Base-by-base conservation (phyloP, 345 rosid species). In the Eucalyptus caleyi region DNA sequence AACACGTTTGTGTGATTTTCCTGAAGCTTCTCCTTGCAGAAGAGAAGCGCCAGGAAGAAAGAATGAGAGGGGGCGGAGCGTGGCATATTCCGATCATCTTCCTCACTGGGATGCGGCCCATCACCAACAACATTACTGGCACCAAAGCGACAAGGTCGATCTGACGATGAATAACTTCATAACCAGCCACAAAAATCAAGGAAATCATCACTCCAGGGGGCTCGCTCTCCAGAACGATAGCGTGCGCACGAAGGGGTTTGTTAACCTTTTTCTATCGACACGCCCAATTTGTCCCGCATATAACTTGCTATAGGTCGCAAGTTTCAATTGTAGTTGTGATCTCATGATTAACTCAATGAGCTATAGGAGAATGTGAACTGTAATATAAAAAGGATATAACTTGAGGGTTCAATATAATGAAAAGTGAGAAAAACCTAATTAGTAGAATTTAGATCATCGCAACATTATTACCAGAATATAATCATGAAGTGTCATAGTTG, bases 1-100 rank as follows among this genome's bases (percentile, higher is more conserved):
- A 37, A 37, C 45, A 13, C 37, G 42, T 12, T 15, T 49, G 13
- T 14, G 14, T 30, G 34, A 54, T 34, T 65, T 50, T 34, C 37
- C n/a, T 8, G 42, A 42, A 45, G 18, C 88, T 83, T 56, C 37
- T 86, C 45, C 53, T 87, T 80, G 90, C 92, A 94, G 93, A 92
- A 92, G 92, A 49, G 89, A 91, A 6, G 12, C 82, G 26, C 87
- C 87, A 67, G 91, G 89, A 24, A 92, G 89, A 91, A 90, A 80
- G 81, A 86, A 91, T 30, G 87, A 30, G 7, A 86, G 45, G 87
- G 56, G 86, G 51, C 86, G 30, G 11, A 16, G 45, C n/a, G 45
- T 18, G 45, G 9, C 77, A 7, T 77, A n/a, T 82, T 19, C 27
- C 4, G 44, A 59, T 24, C 50, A 26, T 47, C 86, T 51, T 19